phyloP scores from a whole-genome alignment of 2,329 filamentous ascomycete genomes.

The Cordyceps militaris region DNA sequence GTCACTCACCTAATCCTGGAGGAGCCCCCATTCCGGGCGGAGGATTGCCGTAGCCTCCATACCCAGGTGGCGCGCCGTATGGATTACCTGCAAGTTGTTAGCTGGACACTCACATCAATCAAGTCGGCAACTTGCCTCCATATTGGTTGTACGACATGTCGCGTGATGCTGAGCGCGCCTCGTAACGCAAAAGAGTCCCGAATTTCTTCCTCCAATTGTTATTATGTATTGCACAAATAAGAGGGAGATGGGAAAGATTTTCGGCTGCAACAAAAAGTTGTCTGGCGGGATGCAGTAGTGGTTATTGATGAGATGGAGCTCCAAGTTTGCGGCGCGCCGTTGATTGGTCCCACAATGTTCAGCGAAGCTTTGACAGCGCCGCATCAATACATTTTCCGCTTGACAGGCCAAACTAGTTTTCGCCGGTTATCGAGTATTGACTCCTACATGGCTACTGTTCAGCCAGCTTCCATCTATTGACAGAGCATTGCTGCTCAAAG shows the following conservation, averaged over 20 bases:
- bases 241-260: neutral
- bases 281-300: neutral
- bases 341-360: conserved; percentile 14
- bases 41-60: conserved; percentile 53
- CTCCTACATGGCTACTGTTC: neutral
- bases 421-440: neutral
- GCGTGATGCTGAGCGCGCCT: neutral
- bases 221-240: too few species aligned
- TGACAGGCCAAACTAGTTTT: neutral
- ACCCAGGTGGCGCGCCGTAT: conserved; percentile 71
- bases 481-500: neutral
- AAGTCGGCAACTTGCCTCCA: conserved; percentile 36
- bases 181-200: neutral
- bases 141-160: conserved; percentile 54
- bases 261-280: neutral
- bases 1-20: conserved; percentile 68
- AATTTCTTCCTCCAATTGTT: neutral
- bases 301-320: conserved; percentile 4
- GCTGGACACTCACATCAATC: neutral
- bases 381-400: conserved; percentile 13
- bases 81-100: conserved; percentile 33
- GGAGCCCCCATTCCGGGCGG: conserved; percentile 58
- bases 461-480: neutral
- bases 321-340: conserved; percentile 15
- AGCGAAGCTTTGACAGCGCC: neutral